Percentiles rank a stretch among this genome's conserved stretches.
Conservation (phyloP, 2,329 filamentous ascomycete species). For the Monilinia polystroma region DNA sequence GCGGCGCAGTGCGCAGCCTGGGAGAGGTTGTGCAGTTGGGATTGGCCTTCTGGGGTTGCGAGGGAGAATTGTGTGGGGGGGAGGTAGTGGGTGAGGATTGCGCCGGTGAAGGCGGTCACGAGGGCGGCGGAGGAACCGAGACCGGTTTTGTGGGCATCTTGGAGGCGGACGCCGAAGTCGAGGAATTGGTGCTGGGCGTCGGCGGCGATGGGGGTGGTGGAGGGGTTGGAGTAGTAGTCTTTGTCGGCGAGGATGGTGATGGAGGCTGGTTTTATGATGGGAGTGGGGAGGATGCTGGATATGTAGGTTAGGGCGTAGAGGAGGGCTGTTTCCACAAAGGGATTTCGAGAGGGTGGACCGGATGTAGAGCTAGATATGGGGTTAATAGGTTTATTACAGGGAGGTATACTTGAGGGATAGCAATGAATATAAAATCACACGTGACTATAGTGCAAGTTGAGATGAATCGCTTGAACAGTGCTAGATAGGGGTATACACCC, state of each 20-base stretch:
- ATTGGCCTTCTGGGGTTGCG: constrained; percentile 51
- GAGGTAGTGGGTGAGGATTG: constrained; percentile 75
- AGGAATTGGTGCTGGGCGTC: constrained; percentile 60
- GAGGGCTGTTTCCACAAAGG: constrained; percentile 90
- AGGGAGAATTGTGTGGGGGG: constrained; percentile 58
- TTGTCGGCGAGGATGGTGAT: constrained; percentile 92
- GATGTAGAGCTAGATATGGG: constrained; percentile 24
- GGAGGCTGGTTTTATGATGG: constrained; percentile 62
- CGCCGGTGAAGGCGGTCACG: constrained; percentile 80
- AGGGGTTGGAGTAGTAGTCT: constrained; percentile 86
- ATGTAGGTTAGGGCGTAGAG: constrained; percentile 86
- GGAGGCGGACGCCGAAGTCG: constrained; percentile 72
- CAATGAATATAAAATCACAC: constrained; percentile 11
- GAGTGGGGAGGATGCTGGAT: constrained; percentile 44
- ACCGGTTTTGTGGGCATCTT: constrained; percentile 88
- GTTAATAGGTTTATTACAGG: background rate
- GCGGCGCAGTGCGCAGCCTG: constrained; percentile 94
- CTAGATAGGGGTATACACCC: constrained; percentile 7
- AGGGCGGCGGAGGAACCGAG: constrained; percentile 92
- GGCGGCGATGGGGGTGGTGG: constrained; percentile 39
- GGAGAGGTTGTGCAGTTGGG: constrained; percentile 82
- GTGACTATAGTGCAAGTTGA: constrained; percentile 20
- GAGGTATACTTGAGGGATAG: background rate
- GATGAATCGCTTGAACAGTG: background rate
- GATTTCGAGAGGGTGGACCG: constrained; percentile 56